These are phyloP conservation scores for Diaporthe capsici DNA, from an alignment of 2,329 filamentous ascomycete species.

Conservation along the genomic window DNA sequence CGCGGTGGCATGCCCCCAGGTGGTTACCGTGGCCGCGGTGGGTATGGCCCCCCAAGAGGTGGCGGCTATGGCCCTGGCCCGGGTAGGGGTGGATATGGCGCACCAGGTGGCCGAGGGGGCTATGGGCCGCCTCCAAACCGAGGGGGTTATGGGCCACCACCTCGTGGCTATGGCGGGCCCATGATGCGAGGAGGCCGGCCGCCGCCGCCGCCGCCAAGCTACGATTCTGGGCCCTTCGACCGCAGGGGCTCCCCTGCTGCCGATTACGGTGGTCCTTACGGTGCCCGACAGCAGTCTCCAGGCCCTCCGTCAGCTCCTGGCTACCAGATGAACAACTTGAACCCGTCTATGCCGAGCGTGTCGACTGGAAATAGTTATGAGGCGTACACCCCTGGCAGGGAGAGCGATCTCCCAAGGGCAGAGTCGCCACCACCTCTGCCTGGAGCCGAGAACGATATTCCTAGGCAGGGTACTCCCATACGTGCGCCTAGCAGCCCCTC, in stretches of 20 bases:
- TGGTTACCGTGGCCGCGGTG: constrained; percentile 67
- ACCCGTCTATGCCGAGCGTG: constrained; percentile 55
- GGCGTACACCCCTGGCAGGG: constrained; percentile 59
- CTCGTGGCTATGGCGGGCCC: constrained; percentile 51
- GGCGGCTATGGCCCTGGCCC: constrained; percentile 48
- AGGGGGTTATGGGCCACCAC: constrained; percentile 59
- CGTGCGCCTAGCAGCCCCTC: constrained; percentile 74
- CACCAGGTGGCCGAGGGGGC: constrained; percentile 59
- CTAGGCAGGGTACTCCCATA: constrained; percentile 72
- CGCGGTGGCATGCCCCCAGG: constrained; percentile 62
- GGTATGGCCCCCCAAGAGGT: constrained; percentile 56
- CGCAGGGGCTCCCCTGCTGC: constrained; percentile 55
- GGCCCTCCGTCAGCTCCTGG: constrained; percentile 53
- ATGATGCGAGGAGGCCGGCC: constrained; percentile 56
- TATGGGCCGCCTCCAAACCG: constrained; percentile 61
- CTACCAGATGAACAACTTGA: constrained; percentile 56
- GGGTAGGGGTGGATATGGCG: constrained; percentile 54
- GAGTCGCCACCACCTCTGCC: constrained; percentile 76
- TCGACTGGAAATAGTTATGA: constrained; percentile 55
- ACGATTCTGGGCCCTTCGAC: constrained; percentile 56
- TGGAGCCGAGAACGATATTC: constrained; percentile 53
- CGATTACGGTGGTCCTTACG: constrained; percentile 53
- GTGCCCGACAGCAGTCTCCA: constrained; percentile 53
- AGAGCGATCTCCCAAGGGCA: constrained; percentile 67
- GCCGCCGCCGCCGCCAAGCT: constrained; percentile 62